A percentile compares a stretch with the other conserved stretches of the same genome.
phyloP scores from a whole-genome alignment of 2,329 filamentous ascomycete species.

The Trichoderma hamatum region DNA sequence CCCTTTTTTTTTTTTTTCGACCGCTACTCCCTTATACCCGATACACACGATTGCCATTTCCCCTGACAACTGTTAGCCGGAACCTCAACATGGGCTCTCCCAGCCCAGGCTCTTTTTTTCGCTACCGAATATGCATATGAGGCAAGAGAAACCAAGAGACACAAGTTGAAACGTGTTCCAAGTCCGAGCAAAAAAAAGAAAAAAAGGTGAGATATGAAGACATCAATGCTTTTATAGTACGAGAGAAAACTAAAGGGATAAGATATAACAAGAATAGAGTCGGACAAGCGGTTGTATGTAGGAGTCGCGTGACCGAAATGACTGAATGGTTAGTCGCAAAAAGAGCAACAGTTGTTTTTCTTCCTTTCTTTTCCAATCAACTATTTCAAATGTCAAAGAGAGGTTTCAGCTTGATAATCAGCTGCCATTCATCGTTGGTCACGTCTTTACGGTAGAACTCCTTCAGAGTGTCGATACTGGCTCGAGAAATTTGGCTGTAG shows the following conservation, averaged over 20 bases:
- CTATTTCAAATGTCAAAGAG: slow-evolving; percentile 75
- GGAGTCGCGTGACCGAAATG: not conserved
- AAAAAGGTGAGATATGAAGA: not conserved
- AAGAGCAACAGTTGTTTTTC: not conserved
- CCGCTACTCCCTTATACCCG: slow-evolving; percentile 1
- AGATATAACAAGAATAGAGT: not conserved
- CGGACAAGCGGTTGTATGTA: not conserved
- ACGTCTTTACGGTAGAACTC: slow-evolving; percentile 91
- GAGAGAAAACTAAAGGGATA: not conserved
- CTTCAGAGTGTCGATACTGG: slow-evolving; percentile 93
- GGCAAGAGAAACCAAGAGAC: not conserved
- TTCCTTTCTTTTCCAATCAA: not conserved
- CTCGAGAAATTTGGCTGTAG: slow-evolving; percentile 84
- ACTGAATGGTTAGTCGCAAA: not conserved
- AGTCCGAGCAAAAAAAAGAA: not conserved
- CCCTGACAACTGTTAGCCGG: slow-evolving; percentile 2
- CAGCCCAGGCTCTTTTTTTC: not conserved
- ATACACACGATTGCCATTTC: slow-evolving; percentile 8
- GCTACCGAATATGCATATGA: not conserved
- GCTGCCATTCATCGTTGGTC: slow-evolving; percentile 86
- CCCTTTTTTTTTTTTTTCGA: not conserved
- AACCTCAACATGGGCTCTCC: not conserved
- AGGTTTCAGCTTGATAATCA: slow-evolving; percentile 94
- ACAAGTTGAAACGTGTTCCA: not conserved
- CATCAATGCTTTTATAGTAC: slow-evolving; percentile 9